Percentiles rank a stretch among this genome's conserved stretches.
These are phyloP conservation scores for Flaveria linearis DNA, from an alignment of 129 eudicot genomes.

Conservation along the genomic window DNA sequence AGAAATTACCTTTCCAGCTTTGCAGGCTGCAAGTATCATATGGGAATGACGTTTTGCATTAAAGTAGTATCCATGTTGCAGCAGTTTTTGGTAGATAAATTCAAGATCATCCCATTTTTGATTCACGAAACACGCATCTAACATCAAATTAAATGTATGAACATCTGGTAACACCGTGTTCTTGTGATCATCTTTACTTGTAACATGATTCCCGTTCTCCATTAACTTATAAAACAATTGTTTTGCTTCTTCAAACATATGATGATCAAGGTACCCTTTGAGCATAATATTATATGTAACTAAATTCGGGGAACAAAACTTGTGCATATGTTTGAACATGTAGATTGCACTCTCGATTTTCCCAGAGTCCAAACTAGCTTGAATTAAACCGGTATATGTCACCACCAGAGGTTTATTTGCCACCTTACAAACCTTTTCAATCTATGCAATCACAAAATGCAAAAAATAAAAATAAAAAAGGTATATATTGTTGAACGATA, in stretches of 20 bases:
- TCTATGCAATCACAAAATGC: slow-evolving; percentile 36
- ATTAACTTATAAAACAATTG: slow-evolving; percentile 53
- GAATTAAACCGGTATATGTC: slow-evolving; percentile 88
- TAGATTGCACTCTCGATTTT: slow-evolving; percentile 53
- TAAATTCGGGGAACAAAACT: slow-evolving; percentile 77
- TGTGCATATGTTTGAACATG: slow-evolving; percentile 79
- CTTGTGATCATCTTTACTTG: slow-evolving; percentile 43
- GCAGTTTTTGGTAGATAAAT: slow-evolving; percentile 60
- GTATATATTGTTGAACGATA: not conserved
- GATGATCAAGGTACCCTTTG: slow-evolving; percentile 68
- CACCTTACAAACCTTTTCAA: slow-evolving; percentile 82
- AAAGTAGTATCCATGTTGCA: slow-evolving; percentile 66
- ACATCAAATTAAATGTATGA: slow-evolving; percentile 73
- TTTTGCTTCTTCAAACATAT: slow-evolving; percentile 69
- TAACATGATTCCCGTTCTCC: slow-evolving; percentile 43
- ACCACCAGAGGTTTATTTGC: slow-evolving; percentile 91
- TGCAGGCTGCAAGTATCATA: slow-evolving; percentile 60
- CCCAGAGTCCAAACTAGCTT: slow-evolving; percentile 71
- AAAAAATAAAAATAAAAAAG: not conserved
- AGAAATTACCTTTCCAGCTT: slow-evolving; percentile 73
- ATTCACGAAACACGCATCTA: slow-evolving; percentile 59
- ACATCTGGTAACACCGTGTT: slow-evolving; percentile 63
- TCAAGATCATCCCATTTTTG: slow-evolving; percentile 80
- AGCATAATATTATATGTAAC: slow-evolving; percentile 84
- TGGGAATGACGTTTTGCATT: slow-evolving; percentile 78